These are phyloP conservation scores for Boletus edulis DNA, from an alignment of 768 basidiomycete species.

Conservation along the genomic window DNA sequence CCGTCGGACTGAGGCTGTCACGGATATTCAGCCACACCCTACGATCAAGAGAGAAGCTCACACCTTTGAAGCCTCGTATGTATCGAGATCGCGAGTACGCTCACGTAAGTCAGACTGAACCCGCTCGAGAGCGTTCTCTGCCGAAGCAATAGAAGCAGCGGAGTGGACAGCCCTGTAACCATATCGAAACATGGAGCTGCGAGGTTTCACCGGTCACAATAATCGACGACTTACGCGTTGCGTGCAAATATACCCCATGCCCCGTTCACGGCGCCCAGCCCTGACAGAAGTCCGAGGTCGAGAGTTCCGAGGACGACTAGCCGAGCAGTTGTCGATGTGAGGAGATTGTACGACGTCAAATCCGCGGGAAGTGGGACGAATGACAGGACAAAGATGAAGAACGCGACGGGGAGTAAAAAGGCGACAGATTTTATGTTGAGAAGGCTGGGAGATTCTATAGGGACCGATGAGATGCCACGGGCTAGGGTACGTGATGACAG, in stretches of 20 bases:
- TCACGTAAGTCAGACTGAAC: slow-evolving; percentile 56
- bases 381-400: slow-evolving; percentile 61
- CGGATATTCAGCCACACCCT: slow-evolving; percentile 7
- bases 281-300: slow-evolving; percentile 77
- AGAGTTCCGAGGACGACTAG: slow-evolving; percentile 75
- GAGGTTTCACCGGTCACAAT: slow-evolving; percentile 6
- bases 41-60: slow-evolving; percentile 1
- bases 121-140: slow-evolving; percentile 57
- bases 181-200: slow-evolving; percentile 7
- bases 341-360: slow-evolving; percentile 38
- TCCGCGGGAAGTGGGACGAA: slow-evolving; percentile 64
- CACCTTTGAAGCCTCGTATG: slow-evolving; percentile 25
- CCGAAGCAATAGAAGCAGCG: slow-evolving; percentile 39
- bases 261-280: slow-evolving; percentile 71
- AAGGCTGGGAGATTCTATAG: slow-evolving; percentile 24
- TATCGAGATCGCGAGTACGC: slow-evolving; percentile 29
- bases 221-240: slow-evolving; percentile 24
- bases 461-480: background rate
- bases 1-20: slow-evolving; percentile 23
- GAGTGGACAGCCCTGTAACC: slow-evolving; percentile 22
- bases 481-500: background rate
- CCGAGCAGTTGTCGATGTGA: slow-evolving; percentile 54
- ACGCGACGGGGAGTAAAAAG: slow-evolving; percentile 44
- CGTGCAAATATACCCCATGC: slow-evolving; percentile 45
- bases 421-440: slow-evolving; percentile 19